Base-by-base conservation (phyloP, 805 yeast species). In the Lachancea sp. region DNA sequence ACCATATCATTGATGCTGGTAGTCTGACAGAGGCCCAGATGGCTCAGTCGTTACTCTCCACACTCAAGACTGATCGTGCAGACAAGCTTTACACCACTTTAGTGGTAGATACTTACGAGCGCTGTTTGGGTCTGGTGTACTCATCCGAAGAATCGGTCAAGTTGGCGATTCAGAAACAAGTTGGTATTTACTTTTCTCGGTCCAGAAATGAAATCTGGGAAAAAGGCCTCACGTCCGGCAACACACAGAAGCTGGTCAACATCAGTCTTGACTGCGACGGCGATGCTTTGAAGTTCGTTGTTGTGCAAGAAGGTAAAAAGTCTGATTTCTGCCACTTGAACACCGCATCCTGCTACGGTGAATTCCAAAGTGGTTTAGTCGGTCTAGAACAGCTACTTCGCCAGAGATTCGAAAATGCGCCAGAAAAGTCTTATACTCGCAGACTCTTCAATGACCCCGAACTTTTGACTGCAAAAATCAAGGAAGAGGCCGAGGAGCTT, bases 191-290 rank as follows among this genome's bases (percentile, higher is more conserved):
- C 67, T 96, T 85, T 65, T 87, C 96, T 8, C 82, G 99, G 57
- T 71, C 75, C 45, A 81, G 84, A 58, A 81, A 87, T 49, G 98
- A 95, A 36, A 74, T 93, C 48, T 93, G 99, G 99, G 85, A 82
- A 64, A 93, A 93, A 65, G 99, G 99, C 26, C 83, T 84, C 45
- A 86, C 96, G 1, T 85, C 95, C n/a, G 99, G 99, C 17, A 95
- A 95, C 42, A 86, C 95, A 1, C 99, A 93, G 68, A 73, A 73
- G 53, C 72, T 93, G 39, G 53, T 84, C 19, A 67, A 73, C 36
- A 63, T 93, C 46, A 82, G 79, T 44, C 66, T 78, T 49, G 99
- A 93, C 68, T 93, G 99, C 66, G 99, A 93, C 67, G 80, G 85
- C 38, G 99, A 93, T 63, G 85, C 95, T 51, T 68, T 93, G 57